phyloP scores from a whole-genome alignment of 306 rosid species.

The Sphenostylis stenocarpa region DNA sequence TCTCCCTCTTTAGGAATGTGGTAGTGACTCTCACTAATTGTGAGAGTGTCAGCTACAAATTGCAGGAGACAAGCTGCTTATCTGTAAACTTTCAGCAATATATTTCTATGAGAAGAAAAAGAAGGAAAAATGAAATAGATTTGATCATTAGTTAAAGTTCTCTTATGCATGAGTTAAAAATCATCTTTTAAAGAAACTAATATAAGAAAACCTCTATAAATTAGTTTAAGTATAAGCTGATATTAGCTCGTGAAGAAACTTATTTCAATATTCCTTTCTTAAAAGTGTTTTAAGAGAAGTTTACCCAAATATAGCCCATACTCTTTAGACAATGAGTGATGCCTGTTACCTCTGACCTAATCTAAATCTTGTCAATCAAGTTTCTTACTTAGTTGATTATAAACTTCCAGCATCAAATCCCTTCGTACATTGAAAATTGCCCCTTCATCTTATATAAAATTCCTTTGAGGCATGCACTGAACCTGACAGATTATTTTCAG shows the following conservation, averaged over 20 bases:
- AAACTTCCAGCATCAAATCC: background rate
- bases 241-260: no score
- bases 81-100: background rate
- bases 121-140: no score
- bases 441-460: background rate
- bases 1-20: background rate
- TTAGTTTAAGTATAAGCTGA: no score
- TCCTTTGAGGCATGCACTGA: constrained; percentile 10
- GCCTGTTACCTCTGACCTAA: background rate
- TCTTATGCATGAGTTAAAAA: no score
- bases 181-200: no score
- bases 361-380: background rate
- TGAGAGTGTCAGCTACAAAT: background rate
- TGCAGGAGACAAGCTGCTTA: background rate
- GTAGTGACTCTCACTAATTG: no score
- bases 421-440: background rate
- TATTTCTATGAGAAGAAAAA: no score
- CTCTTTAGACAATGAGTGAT: background rate
- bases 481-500: constrained; percentile 21
- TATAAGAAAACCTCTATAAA: no score
- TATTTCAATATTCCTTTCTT: no score
- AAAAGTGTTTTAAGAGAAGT: no score
- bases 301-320: no score
- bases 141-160: no score
- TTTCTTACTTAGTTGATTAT: background rate